Evolutionary conservation across 305 asterid genomes (phyloP), one percentile per base, ranked within the genome.

Genomic region (Fraxinus xanthoxyloides): DNA sequence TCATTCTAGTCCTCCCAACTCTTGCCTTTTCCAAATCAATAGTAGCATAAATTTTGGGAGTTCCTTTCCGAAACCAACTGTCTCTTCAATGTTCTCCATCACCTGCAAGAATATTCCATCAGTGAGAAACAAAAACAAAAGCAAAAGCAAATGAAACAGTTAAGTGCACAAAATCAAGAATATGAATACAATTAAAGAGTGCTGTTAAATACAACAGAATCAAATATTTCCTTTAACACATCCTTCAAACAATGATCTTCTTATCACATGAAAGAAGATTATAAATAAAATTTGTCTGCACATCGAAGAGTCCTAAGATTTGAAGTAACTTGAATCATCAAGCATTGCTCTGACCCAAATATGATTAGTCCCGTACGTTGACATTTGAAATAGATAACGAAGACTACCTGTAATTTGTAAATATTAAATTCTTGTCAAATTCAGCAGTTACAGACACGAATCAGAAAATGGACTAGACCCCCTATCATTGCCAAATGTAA

Each of bases 21-120:
- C 98, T 85, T 2, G 93, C 87, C 81, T 92, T 91, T 75, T 89
- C 98, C 6, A 95, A 74, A 80, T 93, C 98, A 2, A 95, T 77
- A 0, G 95, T 92, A 7, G 98, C 97, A 75, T 95, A 95, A 13
- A 91, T 48, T 73, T 86, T 84, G 21, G 92, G 86, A 72, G 86
- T 87, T 43, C 94, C 94, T 91, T 76, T 46, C 95, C 92, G 65
- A 93, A 6, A 30, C 98, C 1, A 3, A 46, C 54, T 3, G 84
- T 86, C 43, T 91, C 93, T 75, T 89, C 97, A 23, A 95, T 46
- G 88, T 91, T 90, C 81, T 86, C 97, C 80, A 86, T 87, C 23
- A 93, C 77, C 98, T 93, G 77, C 84, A 82, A 48, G n/a, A 82
- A 59, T 34, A 61, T 83, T 63, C 5, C 26, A 65, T 79, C 30